Percentiles rank a stretch among this genome's conserved stretches.
Conservation (phyloP, 2,329 filamentous ascomycete species). For the Neonectria magnoliae region DNA sequence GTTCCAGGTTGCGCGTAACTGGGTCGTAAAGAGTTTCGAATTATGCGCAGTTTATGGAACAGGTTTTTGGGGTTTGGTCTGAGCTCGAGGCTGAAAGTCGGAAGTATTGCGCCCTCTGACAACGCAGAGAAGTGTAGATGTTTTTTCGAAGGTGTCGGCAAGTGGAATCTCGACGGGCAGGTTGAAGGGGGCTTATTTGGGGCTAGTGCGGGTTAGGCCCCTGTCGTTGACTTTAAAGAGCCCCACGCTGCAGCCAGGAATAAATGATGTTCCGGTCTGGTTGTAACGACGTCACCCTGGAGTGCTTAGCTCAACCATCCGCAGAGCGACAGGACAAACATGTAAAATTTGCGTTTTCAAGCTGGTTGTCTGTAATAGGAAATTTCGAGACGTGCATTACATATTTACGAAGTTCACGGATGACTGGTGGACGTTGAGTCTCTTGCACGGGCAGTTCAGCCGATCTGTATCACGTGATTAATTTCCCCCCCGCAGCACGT, state of each 20-base stretch:
- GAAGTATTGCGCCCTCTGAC: conserved; percentile 25
- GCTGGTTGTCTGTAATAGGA: background rate
- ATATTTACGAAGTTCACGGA: background rate
- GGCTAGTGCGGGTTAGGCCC: conserved; percentile 46
- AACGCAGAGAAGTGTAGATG: conserved; percentile 41
- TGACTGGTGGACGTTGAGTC: background rate
- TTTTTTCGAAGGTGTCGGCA: conserved; percentile 46
- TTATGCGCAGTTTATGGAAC: background rate
- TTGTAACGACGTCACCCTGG: conserved; percentile 37
- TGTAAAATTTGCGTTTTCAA: background rate
- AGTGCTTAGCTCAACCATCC: background rate
- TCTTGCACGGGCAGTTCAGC: too few relatives aligned
- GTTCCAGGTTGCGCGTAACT: conserved; percentile 44
- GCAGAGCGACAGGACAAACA: background rate
- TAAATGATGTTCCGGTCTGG: conserved; percentile 40
- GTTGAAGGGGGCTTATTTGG: conserved; percentile 47
- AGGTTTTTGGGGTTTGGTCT: conserved; percentile 9
- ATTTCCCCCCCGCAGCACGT: conserved; percentile 33
- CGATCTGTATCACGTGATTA: conserved; percentile 32
- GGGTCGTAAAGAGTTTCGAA: conserved; percentile 17
- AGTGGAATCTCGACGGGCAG: conserved; percentile 49
- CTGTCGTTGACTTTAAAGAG: conserved; percentile 29
- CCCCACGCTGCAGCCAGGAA: conserved; percentile 39
- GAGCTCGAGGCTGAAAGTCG: conserved; percentile 16
- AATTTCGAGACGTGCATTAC: background rate